Evolutionary conservation across 176 grass and related monocot genomes (phyloP), one percentile per base, ranked within the genome.

Genomic region (Musa beccarii): DNA sequence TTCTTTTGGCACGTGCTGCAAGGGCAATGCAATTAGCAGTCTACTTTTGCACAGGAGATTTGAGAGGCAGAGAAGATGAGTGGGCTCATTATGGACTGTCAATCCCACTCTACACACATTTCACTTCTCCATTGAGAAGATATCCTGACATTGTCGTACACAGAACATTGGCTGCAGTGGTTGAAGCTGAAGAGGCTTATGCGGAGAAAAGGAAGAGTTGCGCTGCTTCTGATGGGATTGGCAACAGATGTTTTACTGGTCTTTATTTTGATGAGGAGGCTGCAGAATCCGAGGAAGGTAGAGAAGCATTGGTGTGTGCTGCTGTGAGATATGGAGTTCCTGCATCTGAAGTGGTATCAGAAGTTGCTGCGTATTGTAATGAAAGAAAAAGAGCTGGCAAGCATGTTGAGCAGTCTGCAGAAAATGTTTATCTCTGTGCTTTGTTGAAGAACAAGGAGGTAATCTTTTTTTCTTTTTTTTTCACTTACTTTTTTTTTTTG

Each of bases 101-200:
- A 66, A 68, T 87, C 65, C 94, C 95, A 68, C 82, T 87, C 2
- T 98, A 93, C 53, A 93, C 95, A 52, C 95, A 98, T 85, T 98
- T 98, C 53, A 98, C 95, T 57, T 98, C 95, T 10, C 95, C 95
- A 16, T 85, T 98, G 72, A 71, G 90, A 81, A 89, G 95, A 79
- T 98, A 98, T 75, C 82, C 95, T 78, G 95, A 98, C 84, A 89
- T 98, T 83, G 82, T 98, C 78, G 95, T 98, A 74, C 95, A 98
- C 68, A 89, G 90, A 78, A 93, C 80, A 78, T 76, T 98, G 63
- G 85, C 72, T 81, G 95, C 95, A 50, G 86, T 87, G 71, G 71
- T 93, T 66, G 90, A 91, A 59, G 90, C 95, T 76, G 95, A 97
- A 71, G 73, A 86, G 75, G 62, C 66, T 72, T 96, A 86, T 92